phyloP scores from a whole-genome alignment of 1,139 yeast species.

The Geotrichum siamense region DNA sequence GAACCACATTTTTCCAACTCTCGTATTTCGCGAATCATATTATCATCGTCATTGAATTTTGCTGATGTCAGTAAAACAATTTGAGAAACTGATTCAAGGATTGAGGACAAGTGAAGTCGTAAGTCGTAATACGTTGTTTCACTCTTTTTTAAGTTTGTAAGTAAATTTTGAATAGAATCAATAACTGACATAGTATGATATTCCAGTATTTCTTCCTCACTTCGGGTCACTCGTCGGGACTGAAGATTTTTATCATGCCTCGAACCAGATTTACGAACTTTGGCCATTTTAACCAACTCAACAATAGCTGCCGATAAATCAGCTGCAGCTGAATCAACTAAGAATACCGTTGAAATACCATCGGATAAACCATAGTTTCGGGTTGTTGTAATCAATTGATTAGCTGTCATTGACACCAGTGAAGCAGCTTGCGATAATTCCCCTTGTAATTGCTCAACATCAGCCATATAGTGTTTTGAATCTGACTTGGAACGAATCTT shows the following conservation, averaged over 20 bases:
- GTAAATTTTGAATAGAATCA: constrained; percentile 74
- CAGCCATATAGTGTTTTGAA: not conserved
- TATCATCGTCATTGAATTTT: not conserved
- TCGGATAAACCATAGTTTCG: constrained; percentile 66
- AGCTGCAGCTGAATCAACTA: constrained; percentile 71
- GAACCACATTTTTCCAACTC: constrained; percentile 4
- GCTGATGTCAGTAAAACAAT: not conserved
- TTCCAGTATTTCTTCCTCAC: constrained; percentile 60
- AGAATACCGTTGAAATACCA: constrained; percentile 58
- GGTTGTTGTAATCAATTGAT: constrained; percentile 71
- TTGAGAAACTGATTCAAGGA: constrained; percentile 2
- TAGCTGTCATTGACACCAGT: constrained; percentile 61
- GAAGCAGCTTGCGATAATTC: constrained; percentile 30
- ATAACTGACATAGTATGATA: constrained; percentile 92
- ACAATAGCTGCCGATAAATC: constrained; percentile 70
- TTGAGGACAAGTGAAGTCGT: constrained; percentile 31
- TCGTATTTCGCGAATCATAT: not conserved
- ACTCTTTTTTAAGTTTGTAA: constrained; percentile 43
- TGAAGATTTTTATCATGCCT: constrained; percentile 7
- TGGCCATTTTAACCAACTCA: constrained; percentile 55
- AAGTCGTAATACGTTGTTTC: constrained; percentile 37
- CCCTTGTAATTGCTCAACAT: constrained; percentile 22
- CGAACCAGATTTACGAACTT: constrained; percentile 33
- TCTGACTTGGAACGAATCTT: not conserved
- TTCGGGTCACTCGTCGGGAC: not conserved